Evolutionary conservation across 805 yeast genomes (phyloP).

Genomic region (Huiozyma naganishii): DNA sequence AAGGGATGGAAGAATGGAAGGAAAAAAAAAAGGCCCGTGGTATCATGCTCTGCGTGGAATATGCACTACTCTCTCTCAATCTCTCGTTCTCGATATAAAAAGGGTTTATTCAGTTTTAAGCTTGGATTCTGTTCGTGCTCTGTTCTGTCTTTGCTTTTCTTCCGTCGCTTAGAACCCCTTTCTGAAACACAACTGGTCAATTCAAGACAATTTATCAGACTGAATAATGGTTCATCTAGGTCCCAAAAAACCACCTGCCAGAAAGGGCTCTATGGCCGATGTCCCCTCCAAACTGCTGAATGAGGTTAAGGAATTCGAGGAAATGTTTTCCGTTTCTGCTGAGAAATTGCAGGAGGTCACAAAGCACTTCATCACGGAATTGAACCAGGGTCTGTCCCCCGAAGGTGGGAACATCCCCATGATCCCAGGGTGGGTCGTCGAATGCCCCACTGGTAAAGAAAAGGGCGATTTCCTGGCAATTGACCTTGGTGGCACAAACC

Average conservation of each 20-base stretch:
- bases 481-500: constrained; percentile 95
- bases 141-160: too few species aligned
- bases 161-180: too few species aligned
- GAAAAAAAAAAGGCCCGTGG: too few species aligned
- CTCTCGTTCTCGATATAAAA: too few species aligned
- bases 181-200: too few species aligned
- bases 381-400: constrained; percentile 67
- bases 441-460: constrained; percentile 86
- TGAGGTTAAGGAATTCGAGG: constrained; percentile 49
- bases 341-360: constrained; percentile 55
- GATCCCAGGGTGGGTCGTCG: constrained; percentile 96
- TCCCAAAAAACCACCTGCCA: constrained; percentile 71
- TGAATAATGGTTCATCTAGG: constrained; percentile 68
- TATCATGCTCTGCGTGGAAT: too few species aligned
- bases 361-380: constrained; percentile 65
- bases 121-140: too few species aligned
- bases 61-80: too few species aligned
- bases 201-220: too few species aligned
- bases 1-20: too few species aligned
- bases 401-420: constrained; percentile 85
- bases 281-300: constrained; percentile 53
- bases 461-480: constrained; percentile 84
- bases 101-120: too few species aligned
- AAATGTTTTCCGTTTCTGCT: constrained; percentile 49
- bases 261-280: constrained; percentile 59